Evolutionary conservation across 257 asterid species (phyloP), one percentile per base, ranked within the genome.

Genomic region (Solanum megistacrolobum): DNA sequence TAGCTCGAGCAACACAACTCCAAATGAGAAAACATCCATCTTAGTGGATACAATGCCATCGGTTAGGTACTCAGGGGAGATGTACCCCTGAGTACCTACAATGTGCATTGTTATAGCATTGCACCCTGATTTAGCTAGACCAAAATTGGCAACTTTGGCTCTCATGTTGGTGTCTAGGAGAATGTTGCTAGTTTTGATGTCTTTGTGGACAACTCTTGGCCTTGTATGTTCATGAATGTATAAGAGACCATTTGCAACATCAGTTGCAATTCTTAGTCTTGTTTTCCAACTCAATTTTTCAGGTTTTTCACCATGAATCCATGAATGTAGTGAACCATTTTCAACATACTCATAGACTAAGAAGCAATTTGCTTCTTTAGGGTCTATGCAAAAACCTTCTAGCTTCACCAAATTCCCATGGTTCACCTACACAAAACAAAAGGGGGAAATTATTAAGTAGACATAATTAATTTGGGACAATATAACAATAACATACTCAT

Each of bases 81-180:
- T 94, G 93, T 96, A 95, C 38, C 99, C 99, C 55, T 97, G 98
- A 4, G 98, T 95, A 31, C 99, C 99, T 0, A 96, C 99, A 43
- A 96, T 96, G 94, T 97, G 99, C 98, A 94, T 96, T 5, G 99
- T 96, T 87, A 97, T 94, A 87, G 99, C 99, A 25, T 97, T 97
- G 95, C 94, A 92, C 9, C 99, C 99, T 2, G 99, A 94, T 86
- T 94, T 95, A 0, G 99, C 99, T 1, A 97, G 92, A 29, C 99
- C 99, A 3, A 97, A 97, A 92, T 97, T 96, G 14, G 98, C 98
- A 12, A 96, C 94, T 83, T 97, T 96, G 87, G 99, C 99, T 12
- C 99, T 79, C 99, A 96, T 95, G 91, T 85, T 95, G 12, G 98
- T 71, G 92, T 97, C 99, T 7, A 97, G 34, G 90, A 97, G 96